Evolutionary conservation across 768 basidiomycete species (phyloP), one percentile per base, ranked within the genome.

Genomic region (Trametes cubensis): DNA sequence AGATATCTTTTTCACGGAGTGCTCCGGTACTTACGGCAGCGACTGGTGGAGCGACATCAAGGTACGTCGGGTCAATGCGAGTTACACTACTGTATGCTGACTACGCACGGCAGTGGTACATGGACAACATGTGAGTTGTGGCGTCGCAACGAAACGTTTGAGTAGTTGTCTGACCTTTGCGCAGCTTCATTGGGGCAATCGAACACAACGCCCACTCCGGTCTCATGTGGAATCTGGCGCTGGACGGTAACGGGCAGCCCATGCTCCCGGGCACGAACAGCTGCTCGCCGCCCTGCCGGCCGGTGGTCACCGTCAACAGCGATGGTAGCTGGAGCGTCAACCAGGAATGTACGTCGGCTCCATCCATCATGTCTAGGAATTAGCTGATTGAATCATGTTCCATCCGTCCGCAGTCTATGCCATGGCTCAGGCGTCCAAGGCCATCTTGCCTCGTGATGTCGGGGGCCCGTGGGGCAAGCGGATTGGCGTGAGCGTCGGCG

Each of bases 21-120:
- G 90, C 68, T 73, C 83, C 0, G 89, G 90, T 6, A 84, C 80
- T 0, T 72, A 82, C 57, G 86, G 87, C 15, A 81, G 82, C 10
- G 87, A 90, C 69, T 92, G 89, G 89, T 92, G 90, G 90, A 77
- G 75, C 50, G 88, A 91, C 66, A 85, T 91, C 73, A 91, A 91
- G 80, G 88, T 85, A 62, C 6, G 73, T 18, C 2, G 44, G 11
- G 17, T 55, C 20, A 8, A 18, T 23, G 52, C 26, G 7, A 28
- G 10, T 55, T 26, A 8, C 4, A 23, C 18, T 34, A 21, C 42
- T n/a, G 40, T 14, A n/a, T n/a, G 30, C 55, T 55, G 48, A 52
- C 51, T 40, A 46, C 39, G 17, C 34, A 41, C 23, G 41, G 42
- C 58, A 86, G 85, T 89, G 87, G 87, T 85, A 87, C 63, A 83